A percentile compares a stretch with the other conserved stretches of the same genome.
Conservation (phyloP, 331 rosid species). For the Acacia pycnantha region DNA sequence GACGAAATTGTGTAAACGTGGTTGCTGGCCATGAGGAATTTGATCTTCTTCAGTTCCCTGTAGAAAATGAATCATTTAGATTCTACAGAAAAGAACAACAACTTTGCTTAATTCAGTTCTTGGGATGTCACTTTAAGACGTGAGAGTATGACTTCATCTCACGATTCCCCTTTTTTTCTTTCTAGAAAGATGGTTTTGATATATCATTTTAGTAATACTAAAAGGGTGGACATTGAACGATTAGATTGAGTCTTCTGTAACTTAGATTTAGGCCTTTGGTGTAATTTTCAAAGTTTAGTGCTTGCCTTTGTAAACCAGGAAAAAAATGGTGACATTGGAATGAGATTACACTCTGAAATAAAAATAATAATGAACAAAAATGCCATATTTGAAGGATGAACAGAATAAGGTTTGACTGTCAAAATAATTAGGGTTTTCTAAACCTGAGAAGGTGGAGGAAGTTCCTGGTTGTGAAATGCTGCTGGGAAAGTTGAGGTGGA, state of each 20-base stretch:
- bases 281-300: no score
- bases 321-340: background rate
- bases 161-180: background rate
- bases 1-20: slow-evolving; percentile 56
- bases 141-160: background rate
- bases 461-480: slow-evolving; percentile 34
- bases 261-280: no score
- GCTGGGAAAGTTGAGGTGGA: slow-evolving; percentile 26
- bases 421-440: slow-evolving; percentile 19
- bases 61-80: slow-evolving; percentile 10
- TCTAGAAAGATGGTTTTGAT: background rate
- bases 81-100: background rate
- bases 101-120: background rate
- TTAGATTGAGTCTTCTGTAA: no score
- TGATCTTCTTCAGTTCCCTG: slow-evolving; percentile 51
- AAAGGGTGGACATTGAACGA: background rate
- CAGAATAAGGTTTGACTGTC: background rate
- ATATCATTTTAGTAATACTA: background rate
- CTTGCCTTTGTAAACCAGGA: background rate
- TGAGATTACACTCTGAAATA: background rate
- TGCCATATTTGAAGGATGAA: background rate
- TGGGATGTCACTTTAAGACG: background rate
- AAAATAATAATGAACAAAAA: background rate
- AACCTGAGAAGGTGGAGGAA: slow-evolving; percentile 42
- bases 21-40: slow-evolving; percentile 19